Evolutionary conservation across 768 basidiomycete genomes (phyloP), one percentile per base, ranked within the genome.

Genomic region (Clavulina sp.): DNA sequence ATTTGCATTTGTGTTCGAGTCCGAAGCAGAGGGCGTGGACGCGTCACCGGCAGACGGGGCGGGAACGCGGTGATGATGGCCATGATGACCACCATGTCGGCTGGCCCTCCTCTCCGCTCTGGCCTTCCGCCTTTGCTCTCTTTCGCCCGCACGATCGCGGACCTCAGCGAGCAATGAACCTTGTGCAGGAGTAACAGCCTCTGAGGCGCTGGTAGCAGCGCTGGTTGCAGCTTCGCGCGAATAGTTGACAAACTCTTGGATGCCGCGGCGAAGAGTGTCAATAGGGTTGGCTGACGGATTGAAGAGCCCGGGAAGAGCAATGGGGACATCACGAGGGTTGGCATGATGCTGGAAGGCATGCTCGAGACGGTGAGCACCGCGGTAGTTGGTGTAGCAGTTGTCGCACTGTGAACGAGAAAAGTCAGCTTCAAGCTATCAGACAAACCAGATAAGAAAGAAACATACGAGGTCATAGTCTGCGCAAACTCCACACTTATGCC

Each of bases 401-500:
- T 9, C 13, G 26, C 43, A 46, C 43, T 46, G 13, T 9, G 13
- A 9, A 9, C 43, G n/a, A 46, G 13, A 16, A 13, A 1, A 21
- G 26, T 26, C 43, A 9, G 13, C 13, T 9, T 16, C 16, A 26
- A 13, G 9, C 13, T 28, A 46, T 26, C 1, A 16, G 43, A 9
- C 13, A 24, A 13, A 24, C 13, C 9, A 9, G 26, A 24, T 13
- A 46, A 13, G 21, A 16, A 29, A 49, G 24, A 7, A 30, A 33
- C 28, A 31, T 49, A 23, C 40, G n/a, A 52, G 5, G 31, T 18
- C 40, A 71, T 49, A 60, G 83, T 81, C 71, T 46, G 71, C 68
- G 62, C 85, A 88, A 57, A 84, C 80, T 21, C 84, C 64, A 59
- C 86, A 89, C 63, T 88, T 89, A 63, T 84, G 78, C 41, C 87